These are phyloP conservation scores for Starmerella davenportii DNA, from an alignment of 805 yeast genomes.

Conservation along the genomic window DNA sequence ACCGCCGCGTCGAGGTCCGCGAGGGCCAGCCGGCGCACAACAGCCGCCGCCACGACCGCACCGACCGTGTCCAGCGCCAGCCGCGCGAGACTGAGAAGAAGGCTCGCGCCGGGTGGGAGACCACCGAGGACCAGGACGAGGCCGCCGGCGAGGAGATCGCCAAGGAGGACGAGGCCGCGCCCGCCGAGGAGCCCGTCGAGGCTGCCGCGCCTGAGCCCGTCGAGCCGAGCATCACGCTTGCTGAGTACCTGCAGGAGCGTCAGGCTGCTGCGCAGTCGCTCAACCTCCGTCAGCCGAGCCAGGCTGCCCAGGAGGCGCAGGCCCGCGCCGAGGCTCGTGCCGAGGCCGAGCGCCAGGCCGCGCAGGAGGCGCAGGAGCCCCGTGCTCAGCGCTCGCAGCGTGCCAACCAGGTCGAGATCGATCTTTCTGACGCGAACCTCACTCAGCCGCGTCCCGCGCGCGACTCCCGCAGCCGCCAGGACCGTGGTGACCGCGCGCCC, in stretches of 20 bases:
- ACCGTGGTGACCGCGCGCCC: neutral
- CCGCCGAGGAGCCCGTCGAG: constrained; percentile 25
- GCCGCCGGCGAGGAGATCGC: constrained; percentile 31
- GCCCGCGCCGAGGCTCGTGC: constrained; percentile 39
- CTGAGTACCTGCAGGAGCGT: constrained; percentile 45
- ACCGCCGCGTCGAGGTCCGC: constrained; percentile 29
- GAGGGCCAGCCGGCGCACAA: constrained; percentile 37
- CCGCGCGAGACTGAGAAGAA: constrained; percentile 72
- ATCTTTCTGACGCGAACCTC: neutral
- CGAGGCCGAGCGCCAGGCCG: constrained; percentile 31
- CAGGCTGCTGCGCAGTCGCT: constrained; percentile 27
- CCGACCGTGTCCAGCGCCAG: constrained; percentile 74
- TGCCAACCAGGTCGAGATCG: constrained; percentile 18
- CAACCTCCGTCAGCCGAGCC: constrained; percentile 32
- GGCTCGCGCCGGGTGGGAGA: constrained; percentile 78
- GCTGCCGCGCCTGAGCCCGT: constrained; percentile 24
- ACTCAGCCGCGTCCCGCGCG: neutral
- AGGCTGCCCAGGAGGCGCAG: constrained; percentile 34
- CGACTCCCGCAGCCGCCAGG: neutral
- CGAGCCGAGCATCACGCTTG: constrained; percentile 39
- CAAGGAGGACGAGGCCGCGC: constrained; percentile 24
- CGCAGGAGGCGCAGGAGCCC: constrained; percentile 29
- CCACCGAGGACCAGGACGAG: constrained; percentile 49
- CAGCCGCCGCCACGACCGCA: constrained; percentile 36
- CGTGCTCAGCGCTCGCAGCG: constrained; percentile 59